These are phyloP conservation scores for Cyclotella distinguenda DNA, from an alignment of 108 stramenopile genomes.

Conservation along the genomic window DNA sequence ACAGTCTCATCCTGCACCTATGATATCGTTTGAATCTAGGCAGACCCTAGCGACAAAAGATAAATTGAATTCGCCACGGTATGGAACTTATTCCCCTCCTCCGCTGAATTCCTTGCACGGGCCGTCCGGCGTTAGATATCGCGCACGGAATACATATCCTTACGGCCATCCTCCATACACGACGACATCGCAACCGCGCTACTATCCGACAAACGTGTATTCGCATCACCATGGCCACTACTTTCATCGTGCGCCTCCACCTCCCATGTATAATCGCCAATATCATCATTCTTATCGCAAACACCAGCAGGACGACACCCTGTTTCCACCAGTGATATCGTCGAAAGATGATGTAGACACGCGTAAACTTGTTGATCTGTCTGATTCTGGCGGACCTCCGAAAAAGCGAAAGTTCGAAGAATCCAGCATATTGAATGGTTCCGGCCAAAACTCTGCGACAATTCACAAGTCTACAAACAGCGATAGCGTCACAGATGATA, in stretches of 20 bases:
- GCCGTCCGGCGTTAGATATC: background rate
- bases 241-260: conserved; percentile 1
- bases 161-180: background rate
- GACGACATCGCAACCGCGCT: background rate
- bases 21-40: background rate
- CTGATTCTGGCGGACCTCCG: background rate
- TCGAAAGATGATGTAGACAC: background rate
- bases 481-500: background rate
- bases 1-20: background rate
- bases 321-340: background rate
- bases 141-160: conserved; percentile 4
- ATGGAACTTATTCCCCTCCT: background rate
- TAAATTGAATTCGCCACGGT: background rate
- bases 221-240: background rate
- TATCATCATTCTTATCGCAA: background rate
- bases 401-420: conserved; percentile 8
- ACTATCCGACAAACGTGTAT: background rate
- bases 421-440: background rate
- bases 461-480: background rate
- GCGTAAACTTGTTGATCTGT: no score
- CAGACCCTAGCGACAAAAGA: background rate
- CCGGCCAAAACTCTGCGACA: background rate
- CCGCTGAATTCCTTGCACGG: background rate
- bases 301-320: background rate
- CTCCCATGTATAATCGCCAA: no score